phyloP scores from a whole-genome alignment of 225 moss, liverwort and hornwort genomes.

The Polytrichum commune region DNA sequence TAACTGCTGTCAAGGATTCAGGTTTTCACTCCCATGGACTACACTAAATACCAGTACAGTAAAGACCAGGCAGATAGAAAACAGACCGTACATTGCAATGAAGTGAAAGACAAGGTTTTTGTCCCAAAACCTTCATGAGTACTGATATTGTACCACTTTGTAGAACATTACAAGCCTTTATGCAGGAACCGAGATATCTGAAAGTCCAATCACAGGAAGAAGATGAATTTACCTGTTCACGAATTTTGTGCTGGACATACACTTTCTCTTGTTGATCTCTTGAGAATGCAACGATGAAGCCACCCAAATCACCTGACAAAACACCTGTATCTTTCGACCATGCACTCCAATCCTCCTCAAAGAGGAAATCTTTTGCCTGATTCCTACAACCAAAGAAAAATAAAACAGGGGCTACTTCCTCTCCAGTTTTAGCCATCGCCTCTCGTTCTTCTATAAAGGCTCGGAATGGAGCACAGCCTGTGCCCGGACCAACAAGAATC shows the following conservation, averaged over 20 bases:
- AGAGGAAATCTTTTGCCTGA: slow-evolving; percentile 75
- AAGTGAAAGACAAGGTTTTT: no score
- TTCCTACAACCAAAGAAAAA: slow-evolving; percentile 95
- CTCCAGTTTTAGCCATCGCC: slow-evolving; percentile 27
- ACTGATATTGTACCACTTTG: background rate
- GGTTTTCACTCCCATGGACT: no score
- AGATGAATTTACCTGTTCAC: slow-evolving; percentile 48
- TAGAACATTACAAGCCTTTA: background rate
- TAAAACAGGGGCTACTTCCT: slow-evolving; percentile 57
- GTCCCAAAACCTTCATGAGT: no score
- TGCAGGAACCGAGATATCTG: background rate
- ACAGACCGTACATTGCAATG: no score
- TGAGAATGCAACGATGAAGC: slow-evolving; percentile 76
- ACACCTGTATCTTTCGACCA: slow-evolving; percentile 50
- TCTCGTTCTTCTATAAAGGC: slow-evolving; percentile 81
- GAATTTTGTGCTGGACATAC: slow-evolving; percentile 90
- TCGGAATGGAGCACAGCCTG: slow-evolving; percentile 96
- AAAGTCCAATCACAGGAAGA: background rate
- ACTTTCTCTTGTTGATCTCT: slow-evolving; percentile 87
- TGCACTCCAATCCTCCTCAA: slow-evolving; percentile 72
- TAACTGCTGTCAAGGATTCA: no score
- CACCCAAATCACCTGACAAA: slow-evolving; percentile 65
- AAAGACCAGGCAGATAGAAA: background rate
- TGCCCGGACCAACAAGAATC: slow-evolving; percentile 91
- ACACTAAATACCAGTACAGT: background rate